A percentile compares a stretch with the other conserved stretches of the same genome.
Conservation (phyloP, 2,329 filamentous ascomycete genomes). For the Parasarocladium wereldwijsianum region DNA sequence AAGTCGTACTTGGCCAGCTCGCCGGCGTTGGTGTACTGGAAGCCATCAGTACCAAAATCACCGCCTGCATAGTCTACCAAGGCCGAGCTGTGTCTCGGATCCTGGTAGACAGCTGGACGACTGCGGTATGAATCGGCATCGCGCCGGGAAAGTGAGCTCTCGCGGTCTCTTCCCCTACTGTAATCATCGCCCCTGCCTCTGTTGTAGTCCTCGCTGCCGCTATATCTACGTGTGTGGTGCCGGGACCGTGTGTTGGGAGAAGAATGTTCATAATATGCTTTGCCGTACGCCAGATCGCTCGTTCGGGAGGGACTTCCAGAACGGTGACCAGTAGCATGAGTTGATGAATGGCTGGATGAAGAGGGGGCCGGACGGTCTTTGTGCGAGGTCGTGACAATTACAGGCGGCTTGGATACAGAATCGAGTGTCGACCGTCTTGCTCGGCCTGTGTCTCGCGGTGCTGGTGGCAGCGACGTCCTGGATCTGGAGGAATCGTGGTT, state of each 20-base stretch:
- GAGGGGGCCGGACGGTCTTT: slow-evolving; percentile 25
- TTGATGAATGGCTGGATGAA: slow-evolving; percentile 22
- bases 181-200: slow-evolving; percentile 6
- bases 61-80: slow-evolving; percentile 20
- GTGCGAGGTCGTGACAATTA: slow-evolving; percentile 42
- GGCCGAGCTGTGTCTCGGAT: slow-evolving; percentile 26
- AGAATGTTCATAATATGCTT: too few species aligned
- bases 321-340: too few species aligned
- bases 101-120: slow-evolving; percentile 27
- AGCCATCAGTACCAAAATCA: slow-evolving; percentile 40
- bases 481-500: slow-evolving; percentile 31
- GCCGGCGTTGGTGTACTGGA: slow-evolving; percentile 48
- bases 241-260: slow-evolving; percentile 36
- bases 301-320: slow-evolving; percentile 1
- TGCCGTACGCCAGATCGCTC: slow-evolving; percentile 19
- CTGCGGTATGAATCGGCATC: slow-evolving; percentile 31
- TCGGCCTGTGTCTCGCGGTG: slow-evolving; percentile 31
- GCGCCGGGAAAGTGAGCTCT: slow-evolving; percentile 26
- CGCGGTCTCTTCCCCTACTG: slow-evolving; percentile 22
- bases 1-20: slow-evolving; percentile 48
- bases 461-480: slow-evolving; percentile 11
- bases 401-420: slow-evolving; percentile 30
- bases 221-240: slow-evolving; percentile 22
- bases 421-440: slow-evolving; percentile 38
- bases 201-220: slow-evolving; percentile 29